Evolutionary conservation across 495 filamentous ascomycete species (phyloP), one percentile per base, ranked within the genome.

Genomic region (Ascodesmis nigricans): DNA sequence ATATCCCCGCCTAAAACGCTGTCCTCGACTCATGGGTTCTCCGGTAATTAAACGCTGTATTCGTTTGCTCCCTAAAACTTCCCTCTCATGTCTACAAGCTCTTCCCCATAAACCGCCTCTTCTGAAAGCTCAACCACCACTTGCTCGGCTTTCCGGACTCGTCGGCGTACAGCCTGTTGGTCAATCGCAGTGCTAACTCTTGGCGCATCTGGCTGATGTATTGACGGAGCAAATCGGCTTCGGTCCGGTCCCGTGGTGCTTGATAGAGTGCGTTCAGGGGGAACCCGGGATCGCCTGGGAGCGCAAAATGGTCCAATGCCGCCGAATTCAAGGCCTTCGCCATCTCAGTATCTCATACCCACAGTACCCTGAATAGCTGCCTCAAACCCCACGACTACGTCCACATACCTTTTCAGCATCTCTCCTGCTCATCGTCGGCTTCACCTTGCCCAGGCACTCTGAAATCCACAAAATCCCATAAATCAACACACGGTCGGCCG

Each of bases 101-200:
- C 66, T 92, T 93, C 50, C 83, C 83, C 90, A 97, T 95, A 56
- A 97, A 97, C 65, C 91, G 91, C 55, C 87, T 71, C 69, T 95
- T 97, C 30, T 77, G 75, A 55, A 92, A 97, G 62, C 84, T 93
- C 44, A 97, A 61, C 87, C 87, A 97, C 76, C 83, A 95, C 70
- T 97, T 97, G 47, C 79, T 90, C 47, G 87, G 84, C 56, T 61
- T 66, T 6, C 66, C 69, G 35, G 56, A 65, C 38, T 72, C 79
- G 49, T 82, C 87, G 33, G 73, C 71, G 58, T 91, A 97, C 52
- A 97, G 68, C 49, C 80, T 69, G 10, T 70, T 71, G 46, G 91
- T 58, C 55, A 97, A 58, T 52, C 87, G 65, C 39, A 63, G 51
- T 11, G 81, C 83, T 37, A 92, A 58, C 59, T 93, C 87, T 55